Base-by-base conservation (phyloP, 148 eudicot species). In the Diospyros kaki region DNA sequence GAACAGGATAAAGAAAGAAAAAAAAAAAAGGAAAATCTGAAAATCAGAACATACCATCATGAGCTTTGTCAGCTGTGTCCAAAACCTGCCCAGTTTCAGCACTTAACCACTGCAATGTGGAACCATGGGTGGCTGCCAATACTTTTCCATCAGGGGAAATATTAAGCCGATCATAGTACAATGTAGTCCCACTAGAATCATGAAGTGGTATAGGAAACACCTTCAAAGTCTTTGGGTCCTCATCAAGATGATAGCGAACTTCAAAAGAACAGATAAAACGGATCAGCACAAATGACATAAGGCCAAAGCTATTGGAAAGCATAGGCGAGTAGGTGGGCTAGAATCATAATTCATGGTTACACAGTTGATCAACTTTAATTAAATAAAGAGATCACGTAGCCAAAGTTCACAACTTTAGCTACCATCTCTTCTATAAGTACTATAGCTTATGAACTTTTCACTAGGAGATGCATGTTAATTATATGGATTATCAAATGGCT, bases 231-330 rank as follows among this genome's bases (percentile, higher is more conserved):
- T 96, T 96, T 63, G 99, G 98, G 75, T 96, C 99, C 84, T 96
- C 99, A 81, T 93, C 98, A 76, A 91, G 90, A 69, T 91, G 99
- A 79, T 93, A 96, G 71, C 98, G 90, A 80, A 96, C 99, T 96
- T 73, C 84, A 76, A 76, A 78, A 71, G 18, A 48, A 75, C 58
- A 73, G 28, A 63, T 15, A 8, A 76, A 54, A 53, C 58, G 56
- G 58, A 14, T 82, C 65, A 73, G 55, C 68, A 69, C 3, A 15
- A 43, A 64, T 50, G 15, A 62, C 38, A 60, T 56, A 42, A 28
- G 44, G 11, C 11, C 4, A 44, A 9, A 43, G 64, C 42, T n/a
- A 58, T 15, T 56, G n/a, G 14, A 58, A 59, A 72, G 28, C 7
- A 44, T 45, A 44, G 9, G 52, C 15, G 28, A 59, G 62, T 43